phyloP scores from a whole-genome alignment of 768 basidiomycete species.

The Boletales sp. region DNA sequence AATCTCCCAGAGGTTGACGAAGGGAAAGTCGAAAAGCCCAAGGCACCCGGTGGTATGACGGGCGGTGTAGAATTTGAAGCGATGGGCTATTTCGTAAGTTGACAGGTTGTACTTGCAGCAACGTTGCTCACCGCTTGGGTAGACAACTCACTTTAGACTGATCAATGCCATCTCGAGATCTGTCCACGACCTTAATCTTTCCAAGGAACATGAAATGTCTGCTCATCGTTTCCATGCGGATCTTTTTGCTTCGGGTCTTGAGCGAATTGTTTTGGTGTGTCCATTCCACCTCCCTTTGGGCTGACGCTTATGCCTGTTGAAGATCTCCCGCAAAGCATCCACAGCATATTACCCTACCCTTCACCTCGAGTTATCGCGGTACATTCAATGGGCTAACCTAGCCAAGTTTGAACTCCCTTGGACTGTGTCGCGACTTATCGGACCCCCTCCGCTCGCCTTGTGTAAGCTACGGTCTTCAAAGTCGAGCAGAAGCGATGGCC shows the following conservation, averaged over 20 bases:
- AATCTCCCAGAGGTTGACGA: conserved; percentile 79
- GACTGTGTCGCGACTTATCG: conserved; percentile 74
- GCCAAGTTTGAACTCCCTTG: conserved; percentile 80
- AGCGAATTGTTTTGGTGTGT: conserved; percentile 83
- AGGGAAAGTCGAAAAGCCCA: conserved; percentile 78
- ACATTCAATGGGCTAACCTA: conserved; percentile 61
- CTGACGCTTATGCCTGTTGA: not conserved
- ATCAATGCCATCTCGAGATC: conserved; percentile 74
- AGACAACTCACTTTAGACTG: conserved; percentile 88
- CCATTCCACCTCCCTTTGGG: not conserved
- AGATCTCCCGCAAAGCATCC: conserved; percentile 96
- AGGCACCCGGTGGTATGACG: conserved; percentile 96
- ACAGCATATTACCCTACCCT: conserved; percentile 91
- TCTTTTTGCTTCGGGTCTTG: conserved; percentile 87
- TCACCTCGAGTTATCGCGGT: conserved; percentile 90
- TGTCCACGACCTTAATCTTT: conserved; percentile 60
- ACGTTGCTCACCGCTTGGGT: conserved; percentile 7
- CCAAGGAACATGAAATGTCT: conserved; percentile 67
- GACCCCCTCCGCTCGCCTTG: conserved; percentile 65
- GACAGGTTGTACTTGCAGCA: not conserved
- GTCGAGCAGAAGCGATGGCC: conserved; percentile 8
- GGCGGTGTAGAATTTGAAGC: conserved; percentile 99
- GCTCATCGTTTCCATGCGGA: conserved; percentile 83
- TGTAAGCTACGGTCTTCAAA: conserved; percentile 37
- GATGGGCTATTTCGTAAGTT: conserved; percentile 86